A percentile compares a stretch with the other conserved stretches of the same genome.
These are phyloP conservation scores for Strobilomyces echinocephalus DNA, from an alignment of 768 basidiomycete species.

Conservation along the genomic window DNA sequence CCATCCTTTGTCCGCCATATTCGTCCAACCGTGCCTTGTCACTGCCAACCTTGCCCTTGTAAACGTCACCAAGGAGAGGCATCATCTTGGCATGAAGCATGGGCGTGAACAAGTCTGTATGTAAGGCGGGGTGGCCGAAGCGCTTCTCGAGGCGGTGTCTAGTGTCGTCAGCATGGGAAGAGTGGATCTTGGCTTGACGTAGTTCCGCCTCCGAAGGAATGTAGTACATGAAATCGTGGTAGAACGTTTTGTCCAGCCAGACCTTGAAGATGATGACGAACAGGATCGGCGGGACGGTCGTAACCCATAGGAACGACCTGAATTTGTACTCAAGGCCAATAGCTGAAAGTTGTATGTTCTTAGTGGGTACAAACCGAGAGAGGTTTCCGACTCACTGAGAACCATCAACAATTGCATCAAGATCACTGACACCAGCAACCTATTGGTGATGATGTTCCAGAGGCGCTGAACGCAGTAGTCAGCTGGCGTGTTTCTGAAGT, in stretches of 20 bases:
- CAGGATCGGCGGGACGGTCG: slow-evolving; percentile 82
- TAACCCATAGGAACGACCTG: slow-evolving; percentile 72
- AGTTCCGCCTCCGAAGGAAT: slow-evolving; percentile 80
- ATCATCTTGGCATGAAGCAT: slow-evolving; percentile 87
- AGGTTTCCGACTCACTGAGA: slow-evolving; percentile 58
- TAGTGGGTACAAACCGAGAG: background rate
- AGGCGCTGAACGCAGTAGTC: slow-evolving; percentile 50
- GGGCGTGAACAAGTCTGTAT: slow-evolving; percentile 81
- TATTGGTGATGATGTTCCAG: slow-evolving; percentile 93
- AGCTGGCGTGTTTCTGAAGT: background rate
- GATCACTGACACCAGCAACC: slow-evolving; percentile 69
- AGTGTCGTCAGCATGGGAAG: slow-evolving; percentile 67
- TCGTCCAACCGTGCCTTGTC: slow-evolving; percentile 67
- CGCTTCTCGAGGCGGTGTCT: slow-evolving; percentile 79
- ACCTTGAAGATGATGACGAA: slow-evolving; percentile 79
- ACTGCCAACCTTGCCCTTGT: slow-evolving; percentile 62
- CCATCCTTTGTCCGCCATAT: slow-evolving; percentile 73
- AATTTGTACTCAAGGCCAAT: slow-evolving; percentile 80
- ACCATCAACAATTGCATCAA: slow-evolving; percentile 87
- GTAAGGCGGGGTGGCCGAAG: slow-evolving; percentile 92
- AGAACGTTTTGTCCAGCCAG: slow-evolving; percentile 67
- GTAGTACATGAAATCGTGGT: slow-evolving; percentile 72
- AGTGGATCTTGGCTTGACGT: slow-evolving; percentile 66
- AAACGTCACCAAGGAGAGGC: slow-evolving; percentile 70
- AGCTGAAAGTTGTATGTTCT: slow-evolving; percentile 39